Evolutionary conservation across 176 grass and related monocot species (phyloP), one percentile per base, ranked within the genome.

Genomic region (Raddia guianensis): DNA sequence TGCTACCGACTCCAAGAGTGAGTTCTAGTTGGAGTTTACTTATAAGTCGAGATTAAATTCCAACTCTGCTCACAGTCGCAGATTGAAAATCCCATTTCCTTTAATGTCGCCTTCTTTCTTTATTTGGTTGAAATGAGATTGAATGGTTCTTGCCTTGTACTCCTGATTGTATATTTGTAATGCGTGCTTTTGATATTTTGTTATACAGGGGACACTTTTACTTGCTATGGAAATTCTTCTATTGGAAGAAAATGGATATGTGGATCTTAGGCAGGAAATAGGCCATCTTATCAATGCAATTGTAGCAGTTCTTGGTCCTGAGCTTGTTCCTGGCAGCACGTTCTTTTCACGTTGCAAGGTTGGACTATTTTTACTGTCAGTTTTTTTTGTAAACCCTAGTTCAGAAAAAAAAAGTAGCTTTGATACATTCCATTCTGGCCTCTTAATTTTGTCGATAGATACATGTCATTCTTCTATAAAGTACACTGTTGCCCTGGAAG

Each of bases 281-380:
- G 96, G 90, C 6, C 86, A 81, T 77, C 88, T 98, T 82, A 93
- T 98, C 57, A 98, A 98, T 88, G 92, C 90, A 86, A 91, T 98
- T 81, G 92, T 98, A 70, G 96, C 90, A 83, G 96, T 98, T 84
- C 83, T 98, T 89, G 96, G 96, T 80, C 96, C 96, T 54, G 96
- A 98, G 84, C 88, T 98, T 86, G 75, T 86, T 78, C 90, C 96
- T 84, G 88, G 88, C 75, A 95, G 96, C 86, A 93, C 68, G 75
- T 98, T 98, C 67, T 98, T 98, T 91, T 95, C 96, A 32, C 96
- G 96, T 69, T 98, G 92, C 90, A 94, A 98, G 95, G 95, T 98
- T 88, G 79, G 71, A 46, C 20, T 63, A 12, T 57, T 63, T 76
- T 73, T 68, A 44, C 46, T 53, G 10, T 62, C 37, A 45, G 8